These are phyloP conservation scores for Conoideocrella luteorostrata DNA, from an alignment of 2,329 filamentous ascomycete genomes.

Conservation along the genomic window DNA sequence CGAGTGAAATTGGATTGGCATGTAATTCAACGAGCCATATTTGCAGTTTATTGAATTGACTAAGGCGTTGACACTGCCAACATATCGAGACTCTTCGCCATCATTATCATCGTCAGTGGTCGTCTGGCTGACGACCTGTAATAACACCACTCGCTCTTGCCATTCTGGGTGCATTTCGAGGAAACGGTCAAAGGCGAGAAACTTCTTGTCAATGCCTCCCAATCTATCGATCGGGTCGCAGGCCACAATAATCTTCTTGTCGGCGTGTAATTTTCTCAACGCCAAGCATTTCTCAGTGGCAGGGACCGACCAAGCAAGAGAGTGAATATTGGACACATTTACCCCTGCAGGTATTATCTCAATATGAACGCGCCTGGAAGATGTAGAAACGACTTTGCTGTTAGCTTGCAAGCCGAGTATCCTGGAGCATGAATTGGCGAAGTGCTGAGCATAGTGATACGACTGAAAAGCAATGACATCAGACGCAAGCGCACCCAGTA, in stretches of 20 bases:
- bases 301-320: conserved; percentile 62
- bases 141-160: conserved; percentile 82
- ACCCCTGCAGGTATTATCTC: conserved; percentile 49
- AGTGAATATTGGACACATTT: conserved; percentile 69
- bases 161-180: conserved; percentile 83
- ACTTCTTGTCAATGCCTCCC: conserved; percentile 83
- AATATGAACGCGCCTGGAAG: conserved; percentile 37
- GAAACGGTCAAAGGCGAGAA: conserved; percentile 88
- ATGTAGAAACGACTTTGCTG: conserved; percentile 73
- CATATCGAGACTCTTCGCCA: conserved; percentile 69
- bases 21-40: conserved; percentile 80
- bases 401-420: conserved; percentile 82
- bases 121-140: conserved; percentile 82
- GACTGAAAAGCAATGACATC: conserved; percentile 94
- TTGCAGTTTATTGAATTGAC: conserved; percentile 84
- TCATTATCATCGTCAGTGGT: conserved; percentile 74
- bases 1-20: conserved; percentile 89
- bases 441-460: conserved; percentile 88
- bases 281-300: conserved; percentile 65
- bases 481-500: conserved; percentile 80
- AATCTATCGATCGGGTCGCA: conserved; percentile 89
- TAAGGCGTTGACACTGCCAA: conserved; percentile 80
- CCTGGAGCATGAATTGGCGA: conserved; percentile 85
- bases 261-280: conserved; percentile 68
- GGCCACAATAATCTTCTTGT: conserved; percentile 88